These are phyloP conservation scores for Blastobotrys arbuscula DNA, from an alignment of 1,139 yeast genomes.

Conservation along the genomic window DNA sequence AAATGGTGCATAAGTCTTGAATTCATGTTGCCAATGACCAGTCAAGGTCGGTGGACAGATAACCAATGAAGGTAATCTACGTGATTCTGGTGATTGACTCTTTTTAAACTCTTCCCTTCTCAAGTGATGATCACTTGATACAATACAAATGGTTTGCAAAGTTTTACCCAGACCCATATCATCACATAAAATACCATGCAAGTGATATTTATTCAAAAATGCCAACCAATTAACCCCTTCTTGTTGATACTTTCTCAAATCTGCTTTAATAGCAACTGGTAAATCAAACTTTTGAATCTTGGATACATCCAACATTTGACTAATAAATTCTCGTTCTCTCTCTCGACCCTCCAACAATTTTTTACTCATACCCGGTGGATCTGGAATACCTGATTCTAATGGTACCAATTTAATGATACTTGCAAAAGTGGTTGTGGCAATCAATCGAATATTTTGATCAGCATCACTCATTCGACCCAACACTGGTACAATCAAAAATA, in stretches of 20 bases:
- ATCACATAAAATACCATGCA: slow-evolving; percentile 96
- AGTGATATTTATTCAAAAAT: slow-evolving; percentile 85
- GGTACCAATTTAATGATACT: slow-evolving; percentile 93
- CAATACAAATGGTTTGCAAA: slow-evolving; percentile 92
- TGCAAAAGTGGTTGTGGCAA: slow-evolving; percentile 96
- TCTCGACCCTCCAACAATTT: slow-evolving; percentile 85
- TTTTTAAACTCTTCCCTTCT: slow-evolving; percentile 61
- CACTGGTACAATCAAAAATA: slow-evolving; percentile 87
- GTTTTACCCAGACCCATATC: slow-evolving; percentile 99
- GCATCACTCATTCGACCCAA: slow-evolving; percentile 98
- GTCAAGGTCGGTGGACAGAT: slow-evolving; percentile 96
- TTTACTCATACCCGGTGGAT: slow-evolving; percentile 87
- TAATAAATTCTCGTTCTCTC: slow-evolving; percentile 87
- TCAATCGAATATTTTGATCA: slow-evolving; percentile 76
- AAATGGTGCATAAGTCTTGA: slow-evolving; percentile 85
- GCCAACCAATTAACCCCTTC: slow-evolving; percentile 99
- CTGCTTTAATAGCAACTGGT: slow-evolving; percentile 90
- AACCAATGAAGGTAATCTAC: slow-evolving; percentile 76
- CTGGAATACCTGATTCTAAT: slow-evolving; percentile 94
- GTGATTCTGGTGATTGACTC: slow-evolving; percentile 59
- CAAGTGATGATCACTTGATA: slow-evolving; percentile 89
- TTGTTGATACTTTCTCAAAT: slow-evolving; percentile 91
- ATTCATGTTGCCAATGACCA: slow-evolving; percentile 98
- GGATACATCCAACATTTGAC: slow-evolving; percentile 98
- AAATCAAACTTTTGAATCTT: slow-evolving; percentile 82